Evolutionary conservation across 768 basidiomycete genomes (phyloP).

Genomic region (Kwoniella sp.): DNA sequence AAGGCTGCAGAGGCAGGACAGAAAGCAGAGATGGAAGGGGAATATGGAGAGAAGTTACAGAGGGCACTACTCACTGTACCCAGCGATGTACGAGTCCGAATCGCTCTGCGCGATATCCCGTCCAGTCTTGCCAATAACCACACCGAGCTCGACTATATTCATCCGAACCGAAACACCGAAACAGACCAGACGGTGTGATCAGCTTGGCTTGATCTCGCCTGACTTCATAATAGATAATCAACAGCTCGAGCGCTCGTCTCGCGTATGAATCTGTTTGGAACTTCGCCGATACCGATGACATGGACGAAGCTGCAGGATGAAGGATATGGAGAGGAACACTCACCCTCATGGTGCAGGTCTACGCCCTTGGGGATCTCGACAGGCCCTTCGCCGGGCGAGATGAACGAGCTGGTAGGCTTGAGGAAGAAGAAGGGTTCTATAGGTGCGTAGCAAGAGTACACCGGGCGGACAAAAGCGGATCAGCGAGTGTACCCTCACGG

Average conservation of each 20-base stretch:
- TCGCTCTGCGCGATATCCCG: conserved; percentile 74
- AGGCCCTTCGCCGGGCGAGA: conserved; percentile 69
- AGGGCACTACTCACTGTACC: conserved; percentile 69
- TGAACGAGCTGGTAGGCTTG: conserved; percentile 90
- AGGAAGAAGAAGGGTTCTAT: conserved; percentile 95
- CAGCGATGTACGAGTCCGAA: conserved; percentile 79
- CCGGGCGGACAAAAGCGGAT: too few relatives aligned
- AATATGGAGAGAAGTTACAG: neutral
- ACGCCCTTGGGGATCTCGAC: conserved; percentile 86
- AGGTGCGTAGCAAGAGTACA: neutral
- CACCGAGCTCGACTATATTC: conserved; percentile 83
- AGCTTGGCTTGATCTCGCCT: neutral
- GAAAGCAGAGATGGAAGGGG: neutral
- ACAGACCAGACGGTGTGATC: neutral
- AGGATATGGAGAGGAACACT: conserved; percentile 3
- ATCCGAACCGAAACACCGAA: neutral
- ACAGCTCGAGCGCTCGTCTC: too few relatives aligned
- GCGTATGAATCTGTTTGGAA: too few relatives aligned
- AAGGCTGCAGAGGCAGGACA: neutral
- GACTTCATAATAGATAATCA: too few relatives aligned
- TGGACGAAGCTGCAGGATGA: neutral
- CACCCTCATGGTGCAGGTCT: conserved; percentile 88
- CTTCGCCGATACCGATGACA: too few relatives aligned
- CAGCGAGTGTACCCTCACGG: too few relatives aligned
- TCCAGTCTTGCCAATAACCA: conserved; percentile 88